Evolutionary conservation across 2,329 filamentous ascomycete species (phyloP).

Genomic region (Fusarium sp.): DNA sequence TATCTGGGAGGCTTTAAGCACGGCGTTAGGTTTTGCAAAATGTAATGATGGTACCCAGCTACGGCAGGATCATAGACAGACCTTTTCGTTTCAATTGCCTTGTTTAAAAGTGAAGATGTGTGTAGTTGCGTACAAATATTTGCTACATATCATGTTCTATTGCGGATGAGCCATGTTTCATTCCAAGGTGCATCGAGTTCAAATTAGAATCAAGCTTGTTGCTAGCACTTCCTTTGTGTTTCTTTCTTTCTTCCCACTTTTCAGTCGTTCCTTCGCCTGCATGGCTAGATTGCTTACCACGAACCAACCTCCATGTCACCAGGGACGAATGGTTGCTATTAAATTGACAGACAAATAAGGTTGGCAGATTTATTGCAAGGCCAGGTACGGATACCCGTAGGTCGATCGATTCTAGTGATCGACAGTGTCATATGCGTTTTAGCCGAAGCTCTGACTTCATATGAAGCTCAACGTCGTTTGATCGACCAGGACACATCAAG

Average conservation of each 20-base stretch:
- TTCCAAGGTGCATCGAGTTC: not conserved
- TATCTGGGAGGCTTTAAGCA: slow-evolving; percentile 44
- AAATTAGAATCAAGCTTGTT: not conserved
- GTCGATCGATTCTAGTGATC: slow-evolving; percentile 6
- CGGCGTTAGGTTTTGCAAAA: slow-evolving; percentile 48
- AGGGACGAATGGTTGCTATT: not conserved
- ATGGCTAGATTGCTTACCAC: not conserved
- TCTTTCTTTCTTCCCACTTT: not conserved
- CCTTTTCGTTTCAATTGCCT: slow-evolving; percentile 19
- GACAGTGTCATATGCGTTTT: slow-evolving; percentile 24
- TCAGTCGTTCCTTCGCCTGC: not conserved
- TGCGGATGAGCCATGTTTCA: slow-evolving; percentile 1
- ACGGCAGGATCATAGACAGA: slow-evolving; percentile 28
- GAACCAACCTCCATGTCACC: not conserved
- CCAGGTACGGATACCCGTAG: slow-evolving; percentile 16
- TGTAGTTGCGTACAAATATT: not conserved
- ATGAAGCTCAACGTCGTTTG: slow-evolving; percentile 3
- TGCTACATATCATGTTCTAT: not conserved
- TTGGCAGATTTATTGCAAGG: not conserved
- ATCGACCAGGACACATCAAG: slow-evolving; percentile 8
- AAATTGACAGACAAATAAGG: not conserved
- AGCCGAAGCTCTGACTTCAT: slow-evolving; percentile 15
- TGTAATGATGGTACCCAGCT: slow-evolving; percentile 42
- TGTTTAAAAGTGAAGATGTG: slow-evolving; percentile 6
- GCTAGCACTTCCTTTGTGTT: not conserved